phyloP scores from a whole-genome alignment of 2,329 filamentous ascomycete species.

The Alternaria sp. region DNA sequence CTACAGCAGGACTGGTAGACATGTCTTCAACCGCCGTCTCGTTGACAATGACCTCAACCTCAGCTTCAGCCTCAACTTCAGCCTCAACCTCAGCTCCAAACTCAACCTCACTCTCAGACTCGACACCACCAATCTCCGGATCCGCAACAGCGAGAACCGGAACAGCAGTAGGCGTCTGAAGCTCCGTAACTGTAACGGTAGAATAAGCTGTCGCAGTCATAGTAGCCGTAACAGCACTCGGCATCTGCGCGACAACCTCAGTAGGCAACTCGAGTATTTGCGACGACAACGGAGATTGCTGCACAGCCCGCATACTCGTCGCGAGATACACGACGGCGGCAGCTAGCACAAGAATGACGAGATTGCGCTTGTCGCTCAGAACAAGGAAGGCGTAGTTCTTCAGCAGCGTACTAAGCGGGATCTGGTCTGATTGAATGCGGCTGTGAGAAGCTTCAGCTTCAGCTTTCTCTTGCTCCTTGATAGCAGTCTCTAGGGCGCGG shows the following conservation, averaged over 20 bases:
- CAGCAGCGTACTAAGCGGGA: constrained; percentile 62
- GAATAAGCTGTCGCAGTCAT: constrained; percentile 38
- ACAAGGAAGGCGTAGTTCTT: constrained; percentile 63
- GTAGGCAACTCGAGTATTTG: constrained; percentile 5
- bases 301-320: constrained; percentile 33
- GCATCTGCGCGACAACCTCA: constrained; percentile 9
- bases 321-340: constrained; percentile 55
- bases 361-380: constrained; percentile 62
- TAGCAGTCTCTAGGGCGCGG: constrained; percentile 39
- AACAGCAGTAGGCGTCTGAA: constrained; percentile 16
- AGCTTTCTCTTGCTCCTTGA: constrained; percentile 32
- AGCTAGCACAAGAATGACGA: constrained; percentile 59
- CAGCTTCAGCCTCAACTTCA: not conserved
- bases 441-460: constrained; percentile 23
- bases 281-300: constrained; percentile 13
- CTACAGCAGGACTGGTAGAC: constrained; percentile 4
- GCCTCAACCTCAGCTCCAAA: not conserved
- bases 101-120: not conserved
- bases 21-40: constrained; percentile 1
- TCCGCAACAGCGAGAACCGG: constrained; percentile 6
- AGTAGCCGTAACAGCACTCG: constrained; percentile 33
- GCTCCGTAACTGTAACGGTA: constrained; percentile 41
- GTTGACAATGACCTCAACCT: not conserved
- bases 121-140: not conserved
- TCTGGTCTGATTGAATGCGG: constrained; percentile 45